Evolutionary conservation across 768 basidiomycete genomes (phyloP), one percentile per base, ranked within the genome.

Genomic region (Cystoderma amianthinum): DNA sequence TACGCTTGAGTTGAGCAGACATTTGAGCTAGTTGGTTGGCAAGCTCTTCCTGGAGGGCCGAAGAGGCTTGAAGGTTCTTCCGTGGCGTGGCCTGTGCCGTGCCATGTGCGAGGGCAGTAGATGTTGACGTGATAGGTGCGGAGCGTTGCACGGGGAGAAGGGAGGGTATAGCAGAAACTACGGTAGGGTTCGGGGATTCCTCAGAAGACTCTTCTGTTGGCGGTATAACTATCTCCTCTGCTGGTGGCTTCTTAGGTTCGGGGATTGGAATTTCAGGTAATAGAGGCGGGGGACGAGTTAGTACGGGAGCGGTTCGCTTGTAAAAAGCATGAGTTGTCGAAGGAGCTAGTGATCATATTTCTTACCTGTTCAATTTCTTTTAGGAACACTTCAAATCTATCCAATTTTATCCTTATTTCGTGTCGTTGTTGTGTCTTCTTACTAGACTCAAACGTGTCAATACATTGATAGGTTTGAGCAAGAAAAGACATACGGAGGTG

Each of bases 1-100:
- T 95, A 17, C 77, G 71, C 51, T 86, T 88, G 38, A 98, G 78
- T 55, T 92, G 90, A 7, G 79, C 68, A 1, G 91, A 90, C 94
- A 98, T 97, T 42, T 78, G 60, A 1, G 80, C 81, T 18, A 94
- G 76, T 52, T 89, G 83, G 6, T 68, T 67, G 0, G 85, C 73
- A 36, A 94, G 76, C 17, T 86, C 77, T 38, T 88, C 76, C 18
- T 94, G 91, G 2, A 85, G 62, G 1, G 72, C 68, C 24, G 58
- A 71, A n/a, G 82, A 76, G 44, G 76, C 73, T 50, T 77, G 71
- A 17, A 74, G 17, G 43, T 40, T 46, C 43, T 17, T 42, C 30
- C 5, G 39, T 3, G 60, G 51, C 16, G 51, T 49, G 10, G 59
- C 49, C n/a, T 16, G 16, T 15, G 16, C 7, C 13, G 21, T 38